A percentile compares a stretch with the other conserved stretches of the same genome.
Conservation (phyloP, 23 red algal genomes). For the Chondrus crispus region DNA sequence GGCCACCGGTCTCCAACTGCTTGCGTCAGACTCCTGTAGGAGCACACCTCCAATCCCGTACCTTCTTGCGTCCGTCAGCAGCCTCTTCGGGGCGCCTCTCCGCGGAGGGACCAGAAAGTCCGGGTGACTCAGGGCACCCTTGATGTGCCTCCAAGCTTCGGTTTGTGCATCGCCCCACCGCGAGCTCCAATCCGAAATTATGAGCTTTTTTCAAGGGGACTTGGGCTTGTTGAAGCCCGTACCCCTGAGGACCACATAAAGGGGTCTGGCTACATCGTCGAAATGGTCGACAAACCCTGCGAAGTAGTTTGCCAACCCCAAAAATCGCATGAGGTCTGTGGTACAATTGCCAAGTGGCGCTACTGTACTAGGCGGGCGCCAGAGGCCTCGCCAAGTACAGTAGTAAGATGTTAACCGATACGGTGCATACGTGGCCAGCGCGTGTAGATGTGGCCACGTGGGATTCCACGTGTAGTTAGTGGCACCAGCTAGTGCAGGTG, state of each 20-base stretch:
- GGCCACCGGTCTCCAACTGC: not conserved
- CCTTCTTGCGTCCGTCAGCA: not conserved
- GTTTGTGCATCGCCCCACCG: not conserved
- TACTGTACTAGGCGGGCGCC: too few relatives aligned
- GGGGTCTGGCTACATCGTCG: not conserved
- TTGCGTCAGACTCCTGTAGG: not conserved
- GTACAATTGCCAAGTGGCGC: too few relatives aligned
- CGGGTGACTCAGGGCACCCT: not conserved
- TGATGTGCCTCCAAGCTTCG: not conserved
- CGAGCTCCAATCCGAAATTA: not conserved
- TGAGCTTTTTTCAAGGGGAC: not conserved
- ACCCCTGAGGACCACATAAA: not conserved
- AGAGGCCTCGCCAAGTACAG: too few relatives aligned
- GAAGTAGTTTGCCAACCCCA: not conserved
- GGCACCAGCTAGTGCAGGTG: too few relatives aligned
- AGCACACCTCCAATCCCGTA: not conserved
- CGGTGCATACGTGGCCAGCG: too few relatives aligned
- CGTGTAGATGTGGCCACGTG: too few relatives aligned
- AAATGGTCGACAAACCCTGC: not conserved
- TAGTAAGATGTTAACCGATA: too few relatives aligned
- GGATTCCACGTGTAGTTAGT: too few relatives aligned
- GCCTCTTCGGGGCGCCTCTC: not conserved
- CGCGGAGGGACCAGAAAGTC: not conserved
- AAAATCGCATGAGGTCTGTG: slow-evolving; percentile 1
- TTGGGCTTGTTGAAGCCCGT: not conserved